phyloP scores from a whole-genome alignment of 805 yeast species.

The Candida pseudoglaebosa region DNA sequence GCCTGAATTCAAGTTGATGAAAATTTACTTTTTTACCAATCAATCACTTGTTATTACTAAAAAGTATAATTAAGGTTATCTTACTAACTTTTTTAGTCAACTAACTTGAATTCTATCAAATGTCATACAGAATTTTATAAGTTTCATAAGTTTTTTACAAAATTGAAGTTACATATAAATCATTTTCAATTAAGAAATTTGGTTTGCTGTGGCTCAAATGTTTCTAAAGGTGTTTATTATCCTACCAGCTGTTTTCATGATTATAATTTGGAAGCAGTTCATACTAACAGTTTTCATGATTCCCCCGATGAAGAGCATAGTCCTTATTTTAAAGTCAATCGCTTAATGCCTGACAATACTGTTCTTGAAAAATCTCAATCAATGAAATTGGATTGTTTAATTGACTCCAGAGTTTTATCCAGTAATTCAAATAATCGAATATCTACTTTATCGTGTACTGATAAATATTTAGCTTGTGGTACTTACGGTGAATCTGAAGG shows the following conservation, averaged over 20 bases:
- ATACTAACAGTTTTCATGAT: constrained; percentile 11
- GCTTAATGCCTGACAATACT: constrained; percentile 28
- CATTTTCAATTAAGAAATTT: constrained; percentile 58
- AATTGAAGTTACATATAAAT: constrained; percentile 45
- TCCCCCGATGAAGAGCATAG: constrained; percentile 23
- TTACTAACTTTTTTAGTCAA: constrained; percentile 18
- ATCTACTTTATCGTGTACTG: constrained; percentile 45
- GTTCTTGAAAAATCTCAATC: constrained; percentile 9
- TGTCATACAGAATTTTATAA: constrained; percentile 33
- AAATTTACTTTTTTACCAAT: too few species aligned
- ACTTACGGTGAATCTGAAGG: constrained; percentile 44
- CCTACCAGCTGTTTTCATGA: constrained; percentile 34
- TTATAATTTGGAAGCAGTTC: constrained; percentile 23
- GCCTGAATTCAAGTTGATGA: too few species aligned
- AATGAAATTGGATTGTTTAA: constrained; percentile 35
- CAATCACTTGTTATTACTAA: too few species aligned
- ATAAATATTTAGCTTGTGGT: constrained; percentile 45
- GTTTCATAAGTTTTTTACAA: constrained; percentile 37
- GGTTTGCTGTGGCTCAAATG: constrained; percentile 35
- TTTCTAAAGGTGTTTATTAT: constrained; percentile 35
- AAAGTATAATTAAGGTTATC: not conserved
- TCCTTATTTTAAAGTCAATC: constrained; percentile 32
- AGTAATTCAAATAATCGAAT: constrained; percentile 36
- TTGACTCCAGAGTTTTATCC: constrained; percentile 30
- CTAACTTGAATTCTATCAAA: constrained; percentile 8